Conservation (phyloP, 345 rosid species). For the Carallia pectinifolia region DNA sequence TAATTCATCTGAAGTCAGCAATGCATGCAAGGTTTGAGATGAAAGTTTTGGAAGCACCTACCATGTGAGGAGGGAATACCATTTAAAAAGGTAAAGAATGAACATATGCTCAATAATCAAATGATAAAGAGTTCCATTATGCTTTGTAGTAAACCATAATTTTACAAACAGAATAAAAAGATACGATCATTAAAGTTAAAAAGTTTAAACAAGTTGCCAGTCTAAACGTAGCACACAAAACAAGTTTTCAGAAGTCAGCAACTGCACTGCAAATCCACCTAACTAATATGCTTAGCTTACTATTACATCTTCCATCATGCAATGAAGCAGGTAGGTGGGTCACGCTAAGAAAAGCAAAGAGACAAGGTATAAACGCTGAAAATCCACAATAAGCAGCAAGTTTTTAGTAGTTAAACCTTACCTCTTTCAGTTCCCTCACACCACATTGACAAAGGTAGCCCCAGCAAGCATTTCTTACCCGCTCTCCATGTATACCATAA, state of each 20-base stretch:
- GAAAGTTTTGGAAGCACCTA: conserved; percentile 95
- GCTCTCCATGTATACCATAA: conserved; percentile 93
- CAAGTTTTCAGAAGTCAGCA: too few relatives aligned
- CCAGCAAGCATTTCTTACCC: conserved; percentile 97
- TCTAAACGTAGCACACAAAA: not conserved
- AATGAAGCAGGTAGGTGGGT: too few relatives aligned
- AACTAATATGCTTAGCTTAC: too few relatives aligned
- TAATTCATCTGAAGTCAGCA: conserved; percentile 89
- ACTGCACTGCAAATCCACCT: too few relatives aligned
- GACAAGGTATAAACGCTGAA: not conserved
- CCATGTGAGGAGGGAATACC: conserved; percentile 16
- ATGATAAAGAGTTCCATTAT: not conserved
- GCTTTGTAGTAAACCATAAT: not conserved
- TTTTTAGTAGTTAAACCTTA: conserved; percentile 12
- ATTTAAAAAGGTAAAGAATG: too few relatives aligned
- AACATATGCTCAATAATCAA: too few relatives aligned
- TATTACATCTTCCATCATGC: too few relatives aligned
- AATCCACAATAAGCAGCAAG: not conserved
- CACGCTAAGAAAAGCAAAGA: too few relatives aligned
- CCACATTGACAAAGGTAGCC: conserved; percentile 99
- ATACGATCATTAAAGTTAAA: not conserved
- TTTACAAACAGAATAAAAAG: conserved; percentile 1
- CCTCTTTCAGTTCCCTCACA: conserved; percentile 87
- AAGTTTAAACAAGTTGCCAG: not conserved
- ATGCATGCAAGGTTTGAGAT: conserved; percentile 81